Percentiles rank a stretch among this genome's conserved stretches.
Evolutionary conservation across 2,329 filamentous ascomycete genomes (phyloP).

Genomic region (Pseudogymnoascus sp.): DNA sequence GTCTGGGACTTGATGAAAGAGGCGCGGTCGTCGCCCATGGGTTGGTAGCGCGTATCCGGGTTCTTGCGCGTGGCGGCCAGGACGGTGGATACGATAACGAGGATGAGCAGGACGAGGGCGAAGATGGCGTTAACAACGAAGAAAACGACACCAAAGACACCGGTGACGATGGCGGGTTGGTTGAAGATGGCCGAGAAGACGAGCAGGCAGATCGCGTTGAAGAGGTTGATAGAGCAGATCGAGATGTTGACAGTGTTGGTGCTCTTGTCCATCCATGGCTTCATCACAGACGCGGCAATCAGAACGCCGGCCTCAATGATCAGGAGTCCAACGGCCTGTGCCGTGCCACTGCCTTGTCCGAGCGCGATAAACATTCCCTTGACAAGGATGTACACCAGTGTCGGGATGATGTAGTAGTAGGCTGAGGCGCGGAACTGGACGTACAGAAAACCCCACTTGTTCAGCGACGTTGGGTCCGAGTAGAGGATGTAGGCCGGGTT

Average conservation of each 20-base stretch:
- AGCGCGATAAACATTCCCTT: slow-evolving; percentile 87
- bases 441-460: slow-evolving; percentile 98
- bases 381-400: slow-evolving; percentile 69
- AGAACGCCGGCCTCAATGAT: slow-evolving; percentile 74
- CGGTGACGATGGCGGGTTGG: slow-evolving; percentile 72
- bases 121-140: slow-evolving; percentile 83
- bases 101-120: slow-evolving; percentile 69
- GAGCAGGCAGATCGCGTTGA: slow-evolving; percentile 82
- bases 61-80: slow-evolving; percentile 87
- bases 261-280: slow-evolving; percentile 98
- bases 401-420: slow-evolving; percentile 87
- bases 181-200: slow-evolving; percentile 84
- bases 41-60: slow-evolving; percentile 88
- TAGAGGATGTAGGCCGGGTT: slow-evolving; percentile 96
- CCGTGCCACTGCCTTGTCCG: slow-evolving; percentile 58
- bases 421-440: slow-evolving; percentile 93
- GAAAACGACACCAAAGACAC: slow-evolving; percentile 81
- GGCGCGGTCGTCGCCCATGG: slow-evolving; percentile 90
- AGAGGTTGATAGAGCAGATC: slow-evolving; percentile 81
- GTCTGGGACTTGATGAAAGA: slow-evolving; percentile 97
- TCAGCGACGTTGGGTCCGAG: slow-evolving; percentile 85
- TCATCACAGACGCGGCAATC: slow-evolving; percentile 67
- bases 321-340: slow-evolving; percentile 74
- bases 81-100: slow-evolving; percentile 68
- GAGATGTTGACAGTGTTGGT: slow-evolving; percentile 95